Percentiles rank a stretch among this genome's conserved stretches.
These are phyloP conservation scores for Xylona heveae DNA, from an alignment of 495 filamentous ascomycete species.

Conservation along the genomic window DNA sequence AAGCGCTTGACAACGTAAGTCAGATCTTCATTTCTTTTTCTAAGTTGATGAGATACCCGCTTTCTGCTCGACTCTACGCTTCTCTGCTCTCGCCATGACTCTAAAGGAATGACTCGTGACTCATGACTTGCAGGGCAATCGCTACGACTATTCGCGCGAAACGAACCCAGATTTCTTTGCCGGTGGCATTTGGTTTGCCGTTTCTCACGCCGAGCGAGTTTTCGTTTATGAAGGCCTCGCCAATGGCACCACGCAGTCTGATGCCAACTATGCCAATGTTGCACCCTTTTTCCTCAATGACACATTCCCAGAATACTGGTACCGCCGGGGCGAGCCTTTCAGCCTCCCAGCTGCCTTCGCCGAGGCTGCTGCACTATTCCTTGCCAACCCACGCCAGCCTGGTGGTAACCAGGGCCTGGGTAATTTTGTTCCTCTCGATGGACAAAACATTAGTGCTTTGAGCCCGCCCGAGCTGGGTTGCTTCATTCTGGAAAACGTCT, in stretches of 20 bases:
- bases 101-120: no score
- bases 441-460: no score
- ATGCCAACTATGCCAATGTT: slow-evolving; percentile 9
- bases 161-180: slow-evolving; percentile 11
- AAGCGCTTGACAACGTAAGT: slow-evolving; percentile 8
- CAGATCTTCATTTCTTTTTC: no score
- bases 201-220: slow-evolving; percentile 11
- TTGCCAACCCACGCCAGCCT: slow-evolving; percentile 5
- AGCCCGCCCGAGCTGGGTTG: slow-evolving; percentile 8
- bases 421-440: slow-evolving; percentile 12
- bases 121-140: no score
- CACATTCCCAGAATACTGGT: slow-evolving; percentile 11
- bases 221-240: slow-evolving; percentile 11
- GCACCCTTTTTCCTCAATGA: slow-evolving; percentile 14
- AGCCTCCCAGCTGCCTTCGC: slow-evolving; percentile 4
- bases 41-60: no score
- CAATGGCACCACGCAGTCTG: slow-evolving; percentile 9
- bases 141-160: slow-evolving; percentile 9
- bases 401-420: slow-evolving; percentile 10
- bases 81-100: no score
- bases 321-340: slow-evolving; percentile 6
- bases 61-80: no score
- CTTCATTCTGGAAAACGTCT: slow-evolving; percentile 9
- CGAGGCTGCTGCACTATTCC: slow-evolving; percentile 7
- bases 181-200: slow-evolving; percentile 9